These are phyloP conservation scores for Abelmoschus esculentus DNA, from an alignment of 345 rosid genomes.

Conservation along the genomic window DNA sequence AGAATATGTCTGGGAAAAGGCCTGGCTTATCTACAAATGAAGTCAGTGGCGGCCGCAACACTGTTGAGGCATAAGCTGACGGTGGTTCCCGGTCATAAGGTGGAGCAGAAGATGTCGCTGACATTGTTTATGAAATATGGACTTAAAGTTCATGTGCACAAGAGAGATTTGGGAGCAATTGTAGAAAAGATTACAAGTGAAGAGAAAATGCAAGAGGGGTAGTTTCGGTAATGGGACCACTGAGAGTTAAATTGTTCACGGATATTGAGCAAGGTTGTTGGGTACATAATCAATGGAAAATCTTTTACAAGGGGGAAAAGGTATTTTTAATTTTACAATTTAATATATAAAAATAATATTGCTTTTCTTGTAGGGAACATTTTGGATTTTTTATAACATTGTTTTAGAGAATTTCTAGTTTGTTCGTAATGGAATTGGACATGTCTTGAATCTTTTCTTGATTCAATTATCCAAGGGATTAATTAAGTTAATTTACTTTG, in stretches of 20 bases:
- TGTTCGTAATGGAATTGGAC: neutral
- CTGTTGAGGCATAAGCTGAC: slow-evolving; percentile 60
- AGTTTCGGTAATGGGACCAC: neutral
- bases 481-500: neutral
- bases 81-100: slow-evolving; percentile 64
- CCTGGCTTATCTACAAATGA: slow-evolving; percentile 87
- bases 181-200: slow-evolving; percentile 22
- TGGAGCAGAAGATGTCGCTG: slow-evolving; percentile 96
- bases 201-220: slow-evolving; percentile 15
- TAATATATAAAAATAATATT: neutral
- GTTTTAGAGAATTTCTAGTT: slow-evolving; percentile 13
- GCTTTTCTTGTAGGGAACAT: neutral
- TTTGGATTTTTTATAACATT: slow-evolving; percentile 13
- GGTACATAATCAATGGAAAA: neutral
- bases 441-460: neutral
- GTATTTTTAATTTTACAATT: slow-evolving; percentile 7
- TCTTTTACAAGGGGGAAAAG: neutral
- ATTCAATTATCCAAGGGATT: neutral
- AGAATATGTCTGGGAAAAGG: slow-evolving; percentile 82
- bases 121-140: slow-evolving; percentile 90
- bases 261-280: neutral
- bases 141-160: slow-evolving; percentile 52
- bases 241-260: slow-evolving; percentile 7
- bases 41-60: slow-evolving; percentile 76
- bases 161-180: slow-evolving; percentile 46